A percentile compares a stretch with the other conserved stretches of the same genome.
phyloP scores from a whole-genome alignment of 495 filamentous ascomycete species.

The Podospora australis region DNA sequence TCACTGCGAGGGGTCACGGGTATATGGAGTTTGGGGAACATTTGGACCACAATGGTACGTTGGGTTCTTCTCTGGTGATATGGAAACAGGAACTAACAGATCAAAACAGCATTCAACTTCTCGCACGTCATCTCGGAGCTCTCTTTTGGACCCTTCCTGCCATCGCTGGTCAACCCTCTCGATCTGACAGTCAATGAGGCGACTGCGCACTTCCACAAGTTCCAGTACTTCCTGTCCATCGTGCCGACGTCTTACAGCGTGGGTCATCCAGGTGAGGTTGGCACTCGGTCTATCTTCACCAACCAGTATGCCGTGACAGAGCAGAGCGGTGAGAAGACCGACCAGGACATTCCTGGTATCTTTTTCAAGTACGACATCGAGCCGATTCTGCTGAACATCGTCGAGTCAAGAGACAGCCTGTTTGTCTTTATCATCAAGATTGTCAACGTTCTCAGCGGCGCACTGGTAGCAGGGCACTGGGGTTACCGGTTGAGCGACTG shows the following conservation, averaged over 20 bases:
- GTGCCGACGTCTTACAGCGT: slow-evolving; percentile 93
- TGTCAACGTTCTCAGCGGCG: slow-evolving; percentile 55
- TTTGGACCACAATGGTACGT: slow-evolving; percentile 73
- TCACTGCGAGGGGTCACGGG: slow-evolving; percentile 91
- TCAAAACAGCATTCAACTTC: slow-evolving; percentile 83
- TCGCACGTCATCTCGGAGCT: slow-evolving; percentile 94
- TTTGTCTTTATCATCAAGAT: slow-evolving; percentile 69
- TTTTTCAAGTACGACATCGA: slow-evolving; percentile 99
- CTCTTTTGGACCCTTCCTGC: slow-evolving; percentile 93
- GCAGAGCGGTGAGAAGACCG: slow-evolving; percentile 60
- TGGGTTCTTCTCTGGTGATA: background rate
- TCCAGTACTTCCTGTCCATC: slow-evolving; percentile 96
- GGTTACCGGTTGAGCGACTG: slow-evolving; percentile 50
- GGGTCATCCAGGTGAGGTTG: slow-evolving; percentile 25
- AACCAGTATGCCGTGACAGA: slow-evolving; percentile 98
- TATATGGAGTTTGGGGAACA: slow-evolving; percentile 75
- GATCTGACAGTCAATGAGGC: slow-evolving; percentile 80
- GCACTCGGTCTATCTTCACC: slow-evolving; percentile 61
- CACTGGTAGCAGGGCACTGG: slow-evolving; percentile 57
- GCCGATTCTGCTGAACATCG: slow-evolving; percentile 80
- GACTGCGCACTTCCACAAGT: slow-evolving; percentile 76
- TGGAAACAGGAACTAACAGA: background rate
- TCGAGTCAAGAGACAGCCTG: slow-evolving; percentile 71
- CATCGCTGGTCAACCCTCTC: slow-evolving; percentile 86
- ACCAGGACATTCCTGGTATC: slow-evolving; percentile 76